Conservation (phyloP, 176 grass and related monocot species). For the Tuctoria greenei region DNA sequence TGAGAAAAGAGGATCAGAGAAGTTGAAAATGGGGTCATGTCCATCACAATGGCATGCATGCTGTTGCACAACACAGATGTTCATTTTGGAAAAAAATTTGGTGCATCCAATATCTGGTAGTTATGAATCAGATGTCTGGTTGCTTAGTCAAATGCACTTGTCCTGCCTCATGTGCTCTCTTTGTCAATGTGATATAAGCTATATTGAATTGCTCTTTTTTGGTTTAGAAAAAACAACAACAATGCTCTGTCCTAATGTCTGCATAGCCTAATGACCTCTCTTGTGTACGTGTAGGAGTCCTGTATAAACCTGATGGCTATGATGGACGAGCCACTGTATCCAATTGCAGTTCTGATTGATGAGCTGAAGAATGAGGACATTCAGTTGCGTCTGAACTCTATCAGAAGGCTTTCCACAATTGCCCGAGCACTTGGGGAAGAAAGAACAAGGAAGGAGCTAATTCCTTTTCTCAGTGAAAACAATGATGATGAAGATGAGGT, state of each 20-base stretch:
- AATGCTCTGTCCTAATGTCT: background rate
- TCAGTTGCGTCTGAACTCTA: slow-evolving; percentile 87
- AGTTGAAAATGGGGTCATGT: background rate
- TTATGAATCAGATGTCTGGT: background rate
- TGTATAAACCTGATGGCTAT: slow-evolving; percentile 60
- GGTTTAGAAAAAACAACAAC: background rate
- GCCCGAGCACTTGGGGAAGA: slow-evolving; percentile 91
- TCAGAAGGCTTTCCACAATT: slow-evolving; percentile 87
- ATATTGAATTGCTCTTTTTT: background rate
- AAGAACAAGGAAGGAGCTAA: slow-evolving; percentile 88
- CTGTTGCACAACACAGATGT: background rate
- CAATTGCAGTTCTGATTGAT: slow-evolving; percentile 88
- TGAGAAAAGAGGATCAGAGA: background rate
- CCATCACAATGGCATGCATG: background rate
- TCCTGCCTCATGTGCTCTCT: background rate
- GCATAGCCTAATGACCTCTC: slow-evolving; percentile 4
- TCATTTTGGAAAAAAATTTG: background rate
- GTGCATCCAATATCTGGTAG: background rate
- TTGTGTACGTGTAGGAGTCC: slow-evolving; percentile 24
- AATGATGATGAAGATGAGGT: slow-evolving; percentile 98
- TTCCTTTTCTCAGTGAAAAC: slow-evolving; percentile 96
- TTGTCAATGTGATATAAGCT: background rate
- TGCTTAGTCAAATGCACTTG: background rate
- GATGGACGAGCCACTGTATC: slow-evolving; percentile 84
- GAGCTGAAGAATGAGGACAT: slow-evolving; percentile 98